Base-by-base conservation (phyloP, 2,329 filamentous ascomycete genomes). In the Ampelomyces quisqualis region DNA sequence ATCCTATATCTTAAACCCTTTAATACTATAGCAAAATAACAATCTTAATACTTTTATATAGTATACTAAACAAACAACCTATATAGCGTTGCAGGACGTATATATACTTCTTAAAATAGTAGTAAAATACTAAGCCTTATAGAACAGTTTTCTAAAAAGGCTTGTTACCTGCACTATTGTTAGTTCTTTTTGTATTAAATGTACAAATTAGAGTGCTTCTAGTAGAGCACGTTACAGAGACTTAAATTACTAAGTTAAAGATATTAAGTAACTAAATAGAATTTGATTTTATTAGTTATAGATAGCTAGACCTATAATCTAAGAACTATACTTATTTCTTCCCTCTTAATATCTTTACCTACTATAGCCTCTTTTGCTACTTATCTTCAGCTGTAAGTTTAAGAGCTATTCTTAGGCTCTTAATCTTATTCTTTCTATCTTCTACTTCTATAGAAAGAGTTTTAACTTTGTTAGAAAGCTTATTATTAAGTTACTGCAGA, bases 161-260 rank as follows among this genome's bases (percentile, higher is more conserved):
- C 20, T 10, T 4, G 5, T 17, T 7, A 4, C 28, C 34, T 21
- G 15, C 29, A 36, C 10, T 5, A 10, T 52, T 19, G 2, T 24
- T 52, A 1, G 36, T 52, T 38, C 28, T 34, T 30, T 47, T 45
- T 33, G 28, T 49, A 3, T 3, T 49, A 15, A 46, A 38, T 45
- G 31, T 38, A 11, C 28, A 52, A 28, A 33, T 47, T 7, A 39
- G 26, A 38, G 43, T 47, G 8, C 9, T 49, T 20, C 28, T 11
- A 14, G 37, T 40, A 6, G 23, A 52, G 20, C 15, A 44, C 15
- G 18, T 28, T 27, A 17, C 17, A 30, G 38, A 38, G 10, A 19
- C 38, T 23, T 2, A 11, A 17, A 30, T 51, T 29, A 44, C 9
- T n/a, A 14, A 44, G 7, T 50, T 47, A 11, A n/a, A 20, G n/a